Conservation (phyloP, 2,329 filamentous ascomycete species). For the Aspergillus sp. region DNA sequence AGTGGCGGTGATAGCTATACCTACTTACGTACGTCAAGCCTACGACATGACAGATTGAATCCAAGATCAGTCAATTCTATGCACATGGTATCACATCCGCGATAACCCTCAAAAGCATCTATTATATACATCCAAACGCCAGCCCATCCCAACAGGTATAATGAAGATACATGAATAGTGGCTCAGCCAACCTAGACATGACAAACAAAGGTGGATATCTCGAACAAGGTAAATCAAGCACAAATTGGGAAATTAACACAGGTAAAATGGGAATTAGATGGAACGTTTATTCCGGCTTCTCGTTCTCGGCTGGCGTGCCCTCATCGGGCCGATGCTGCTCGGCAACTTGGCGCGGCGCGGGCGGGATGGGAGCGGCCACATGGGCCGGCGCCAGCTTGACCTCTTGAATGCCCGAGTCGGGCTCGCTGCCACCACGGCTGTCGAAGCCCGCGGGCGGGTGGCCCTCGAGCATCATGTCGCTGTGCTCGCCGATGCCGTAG, state of each 20-base stretch:
- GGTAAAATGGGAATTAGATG: constrained; percentile 2
- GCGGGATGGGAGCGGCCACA: constrained; percentile 1
- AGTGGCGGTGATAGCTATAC: background rate
- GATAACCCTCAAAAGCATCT: constrained; percentile 4
- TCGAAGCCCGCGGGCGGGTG: constrained; percentile 37
- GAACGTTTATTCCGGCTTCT: constrained; percentile 19
- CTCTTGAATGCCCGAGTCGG: constrained; percentile 29
- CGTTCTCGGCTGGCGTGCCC: constrained; percentile 18
- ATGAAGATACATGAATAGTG: constrained; percentile 8
- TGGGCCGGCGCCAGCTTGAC: constrained; percentile 22
- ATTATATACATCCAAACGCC: constrained; percentile 13
- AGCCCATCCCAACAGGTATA: constrained; percentile 8
- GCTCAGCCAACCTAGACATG: constrained; percentile 21
- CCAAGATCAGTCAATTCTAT: constrained; percentile 2
- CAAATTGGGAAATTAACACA: constrained; percentile 7
- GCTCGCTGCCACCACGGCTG: constrained; percentile 29
- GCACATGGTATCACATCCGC: constrained; percentile 7
- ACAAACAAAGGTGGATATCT: constrained; percentile 27
- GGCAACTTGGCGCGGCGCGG: constrained; percentile 28
- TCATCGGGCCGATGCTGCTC: constrained; percentile 21
- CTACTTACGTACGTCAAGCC: too few relatives aligned
- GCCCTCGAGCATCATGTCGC: constrained; percentile 59
- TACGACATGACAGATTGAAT: background rate
- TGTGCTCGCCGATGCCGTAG: constrained; percentile 60
- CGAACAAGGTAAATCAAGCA: constrained; percentile 11